These are phyloP conservation scores for Quercus aquifolioides DNA, from an alignment of 306 rosid genomes.

Conservation along the genomic window DNA sequence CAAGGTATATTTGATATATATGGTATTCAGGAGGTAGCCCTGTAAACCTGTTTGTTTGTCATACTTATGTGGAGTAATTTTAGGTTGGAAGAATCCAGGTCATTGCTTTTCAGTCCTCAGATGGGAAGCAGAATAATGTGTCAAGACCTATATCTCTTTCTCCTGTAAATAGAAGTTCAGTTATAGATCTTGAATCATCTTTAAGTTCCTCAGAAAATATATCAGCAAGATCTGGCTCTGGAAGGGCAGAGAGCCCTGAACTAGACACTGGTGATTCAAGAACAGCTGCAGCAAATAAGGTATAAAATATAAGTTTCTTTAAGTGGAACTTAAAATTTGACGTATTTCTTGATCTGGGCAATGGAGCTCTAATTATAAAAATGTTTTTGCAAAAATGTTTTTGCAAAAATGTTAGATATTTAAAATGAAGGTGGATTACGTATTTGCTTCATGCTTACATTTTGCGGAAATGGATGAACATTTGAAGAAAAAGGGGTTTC, in stretches of 20 bases:
- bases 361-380: conserved; percentile 8
- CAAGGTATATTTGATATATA: conserved; percentile 56
- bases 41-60: conserved; percentile 11
- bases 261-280: conserved; percentile 81
- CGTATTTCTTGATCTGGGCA: not conserved
- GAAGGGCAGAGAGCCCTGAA: conserved; percentile 52
- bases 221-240: conserved; percentile 38
- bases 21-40: conserved; percentile 9
- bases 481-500: not conserved
- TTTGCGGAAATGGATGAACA: not conserved
- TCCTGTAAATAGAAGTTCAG: conserved; percentile 59
- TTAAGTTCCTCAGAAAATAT: conserved; percentile 76
- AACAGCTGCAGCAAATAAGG: conserved; percentile 57
- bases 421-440: no score
- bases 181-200: conserved; percentile 87
- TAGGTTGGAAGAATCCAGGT: conserved; percentile 97
- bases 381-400: conserved; percentile 5
- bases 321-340: conserved; percentile 11
- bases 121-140: conserved; percentile 70
- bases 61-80: conserved; percentile 17
- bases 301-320: conserved; percentile 19
- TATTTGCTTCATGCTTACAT: not conserved
- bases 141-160: conserved; percentile 62
- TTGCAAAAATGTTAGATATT: conserved; percentile 1
- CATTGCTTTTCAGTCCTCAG: conserved; percentile 97